Evolutionary conservation across 805 yeast genomes (phyloP).

Genomic region (Candida loeiensis): DNA sequence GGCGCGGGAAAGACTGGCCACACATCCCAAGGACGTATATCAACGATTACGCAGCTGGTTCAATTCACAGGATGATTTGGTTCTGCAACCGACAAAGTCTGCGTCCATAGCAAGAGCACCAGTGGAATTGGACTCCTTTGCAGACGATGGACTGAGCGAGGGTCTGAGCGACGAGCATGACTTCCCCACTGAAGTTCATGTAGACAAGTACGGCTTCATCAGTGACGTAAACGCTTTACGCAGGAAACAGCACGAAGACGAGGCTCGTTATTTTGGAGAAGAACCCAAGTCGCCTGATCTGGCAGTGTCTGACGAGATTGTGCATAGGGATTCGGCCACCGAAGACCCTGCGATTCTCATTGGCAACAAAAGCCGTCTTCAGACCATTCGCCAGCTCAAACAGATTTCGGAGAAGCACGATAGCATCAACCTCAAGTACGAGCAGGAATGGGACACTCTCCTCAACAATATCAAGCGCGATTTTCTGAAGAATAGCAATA

Average conservation of each 20-base stretch:
- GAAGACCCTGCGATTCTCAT: constrained; percentile 12
- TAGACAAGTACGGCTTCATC: constrained; percentile 51
- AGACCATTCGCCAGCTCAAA: constrained; percentile 27
- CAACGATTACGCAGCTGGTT: constrained; percentile 17
- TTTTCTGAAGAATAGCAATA: constrained; percentile 15
- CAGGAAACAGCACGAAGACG: background rate
- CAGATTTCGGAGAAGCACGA: constrained; percentile 45
- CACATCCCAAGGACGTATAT: constrained; percentile 3
- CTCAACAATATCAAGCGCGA: constrained; percentile 29
- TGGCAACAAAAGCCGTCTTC: constrained; percentile 11
- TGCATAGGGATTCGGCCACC: background rate
- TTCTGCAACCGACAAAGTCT: background rate
- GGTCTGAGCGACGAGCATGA: background rate
- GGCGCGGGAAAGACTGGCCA: background rate
- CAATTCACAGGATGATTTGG: constrained; percentile 9
- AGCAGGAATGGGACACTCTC: constrained; percentile 45
- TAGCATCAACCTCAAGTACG: constrained; percentile 33
- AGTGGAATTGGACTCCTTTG: constrained; percentile 39
- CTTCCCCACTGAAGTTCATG: constrained; percentile 11
- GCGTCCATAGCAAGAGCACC: constrained; percentile 26
- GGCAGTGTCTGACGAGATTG: no score
- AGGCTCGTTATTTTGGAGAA: no score
- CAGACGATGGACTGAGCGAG: constrained; percentile 9
- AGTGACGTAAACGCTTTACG: constrained; percentile 16
- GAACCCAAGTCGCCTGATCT: no score